Evolutionary conservation across 31 red algal species (phyloP).

Genomic region (Endocladia muricata): DNA sequence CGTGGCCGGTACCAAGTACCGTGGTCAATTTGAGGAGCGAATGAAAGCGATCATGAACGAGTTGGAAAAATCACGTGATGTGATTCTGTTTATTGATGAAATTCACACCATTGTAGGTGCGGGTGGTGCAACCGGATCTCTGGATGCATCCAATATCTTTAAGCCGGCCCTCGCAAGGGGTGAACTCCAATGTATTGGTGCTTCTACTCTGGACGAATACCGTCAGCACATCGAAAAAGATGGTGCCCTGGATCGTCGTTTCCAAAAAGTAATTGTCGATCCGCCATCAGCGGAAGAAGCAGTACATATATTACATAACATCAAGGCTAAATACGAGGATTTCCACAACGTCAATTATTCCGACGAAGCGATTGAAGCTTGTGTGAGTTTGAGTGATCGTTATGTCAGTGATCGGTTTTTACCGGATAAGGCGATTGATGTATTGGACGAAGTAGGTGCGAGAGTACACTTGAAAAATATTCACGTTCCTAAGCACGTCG

Average conservation of each 20-base stretch:
- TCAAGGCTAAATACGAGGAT: conserved; percentile 58
- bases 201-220: conserved; percentile 79
- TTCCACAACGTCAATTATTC: conserved; percentile 62
- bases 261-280: conserved; percentile 68
- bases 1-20: conserved; percentile 39
- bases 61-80: conserved; percentile 32
- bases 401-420: conserved; percentile 68
- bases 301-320: conserved; percentile 55
- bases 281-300: conserved; percentile 70
- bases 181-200: conserved; percentile 65
- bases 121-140: conserved; percentile 25
- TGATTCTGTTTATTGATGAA: conserved; percentile 90
- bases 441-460: conserved; percentile 76
- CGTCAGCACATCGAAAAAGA: conserved; percentile 72
- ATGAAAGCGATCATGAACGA: conserved; percentile 82
- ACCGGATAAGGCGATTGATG: conserved; percentile 83
- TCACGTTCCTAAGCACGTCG: conserved; percentile 56
- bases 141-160: conserved; percentile 84
- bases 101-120: conserved; percentile 90
- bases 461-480: conserved; percentile 59
- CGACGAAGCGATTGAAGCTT: conserved; percentile 53
- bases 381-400: conserved; percentile 36
- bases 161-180: conserved; percentile 80
- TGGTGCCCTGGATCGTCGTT: conserved; percentile 68
- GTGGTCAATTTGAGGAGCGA: conserved; percentile 76